These are phyloP conservation scores for Euryodendron excelsum DNA, from an alignment of 148 eudicot genomes.

Conservation along the genomic window DNA sequence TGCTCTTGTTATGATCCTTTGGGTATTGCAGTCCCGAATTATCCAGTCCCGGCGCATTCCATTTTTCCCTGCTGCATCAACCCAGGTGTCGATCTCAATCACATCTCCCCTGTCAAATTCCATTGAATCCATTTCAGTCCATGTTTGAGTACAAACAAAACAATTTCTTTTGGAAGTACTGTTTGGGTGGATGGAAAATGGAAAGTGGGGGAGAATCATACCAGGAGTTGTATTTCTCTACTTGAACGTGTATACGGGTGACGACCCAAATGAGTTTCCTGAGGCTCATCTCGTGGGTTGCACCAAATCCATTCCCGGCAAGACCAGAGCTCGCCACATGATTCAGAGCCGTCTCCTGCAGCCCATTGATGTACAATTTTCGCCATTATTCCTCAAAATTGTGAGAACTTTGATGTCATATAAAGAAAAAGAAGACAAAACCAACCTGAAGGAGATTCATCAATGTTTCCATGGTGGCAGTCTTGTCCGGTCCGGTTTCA, in stretches of 20 bases:
- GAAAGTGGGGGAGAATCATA: conserved; percentile 7
- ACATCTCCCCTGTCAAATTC: conserved; percentile 69
- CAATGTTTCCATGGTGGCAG: conserved; percentile 87
- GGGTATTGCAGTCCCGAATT: conserved; percentile 59
- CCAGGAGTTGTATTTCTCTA: conserved; percentile 81
- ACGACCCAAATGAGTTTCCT: conserved; percentile 91
- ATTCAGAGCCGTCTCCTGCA: conserved; percentile 78
- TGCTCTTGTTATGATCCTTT: conserved; percentile 66
- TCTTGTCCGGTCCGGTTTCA: conserved; percentile 85
- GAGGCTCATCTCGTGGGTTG: conserved; percentile 77
- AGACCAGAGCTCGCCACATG: conserved; percentile 77
- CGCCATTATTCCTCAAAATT: neutral
- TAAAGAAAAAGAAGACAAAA: neutral
- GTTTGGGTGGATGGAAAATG: neutral
- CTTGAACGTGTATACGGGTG: conserved; percentile 72
- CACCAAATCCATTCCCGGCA: conserved; percentile 78
- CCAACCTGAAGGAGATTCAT: conserved; percentile 81
- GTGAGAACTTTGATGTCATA: neutral
- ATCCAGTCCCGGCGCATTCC: conserved; percentile 89
- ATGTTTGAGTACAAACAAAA: neutral
- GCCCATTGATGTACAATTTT: too few relatives aligned
- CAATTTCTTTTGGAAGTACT: neutral
- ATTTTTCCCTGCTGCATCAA: conserved; percentile 76
- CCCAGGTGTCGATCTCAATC: conserved; percentile 87
- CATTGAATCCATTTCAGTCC: neutral